Evolutionary conservation across 1,284 basidiomycete genomes (phyloP), one percentile per base, ranked within the genome.

Genomic region (Trichosporon ovoides): DNA sequence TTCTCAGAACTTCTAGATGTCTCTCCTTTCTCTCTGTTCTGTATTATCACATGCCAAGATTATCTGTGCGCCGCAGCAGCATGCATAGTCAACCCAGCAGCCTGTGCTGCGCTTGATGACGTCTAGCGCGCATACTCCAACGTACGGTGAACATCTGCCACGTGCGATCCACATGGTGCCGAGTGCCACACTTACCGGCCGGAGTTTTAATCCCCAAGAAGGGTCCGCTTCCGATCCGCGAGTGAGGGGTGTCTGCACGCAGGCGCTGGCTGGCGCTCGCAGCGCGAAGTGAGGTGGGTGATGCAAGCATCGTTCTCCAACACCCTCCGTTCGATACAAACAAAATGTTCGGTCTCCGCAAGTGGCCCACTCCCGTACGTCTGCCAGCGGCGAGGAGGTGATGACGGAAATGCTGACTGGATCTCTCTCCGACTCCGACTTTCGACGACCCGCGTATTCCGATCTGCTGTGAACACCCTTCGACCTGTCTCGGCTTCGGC

Each of bases 311-410:
- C 43, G 43, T 24, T 48, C 33, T 36, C 35, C 51, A 52, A 34
- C 51, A 52, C 16, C 34, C 22, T 16, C 40, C n/a, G n/a, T 3
- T 12, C 11, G 7, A 36, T 28, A 22, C 33, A 34, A 22, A 24
- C 51, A 63, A 63, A 61, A 74, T 75, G 73, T 75, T 75, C 69
- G 73, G 73, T 66, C 71, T 75, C 61, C 69, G 71, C 62, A 68
- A 68, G 57, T 75, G 72, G 70, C 70, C 71, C 64, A 75, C 73
- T 61, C 71, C 73, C 52, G 73, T 75, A 61, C 57, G 70, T 71
- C 61, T 48, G 43, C 35, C n/a, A n/a, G 24, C 12, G 38, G 12
- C 16, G 22, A n/a, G 7, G 19, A 37, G 54, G 16, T 28, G 24
- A 11, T 16, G 43, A 48, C 14, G 37, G 36, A 52, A n/a, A 48